Percentiles rank a stretch among this genome's conserved stretches.
These are phyloP conservation scores for Allodekkera sacchari DNA, from an alignment of 805 yeast genomes.

Conservation along the genomic window DNA sequence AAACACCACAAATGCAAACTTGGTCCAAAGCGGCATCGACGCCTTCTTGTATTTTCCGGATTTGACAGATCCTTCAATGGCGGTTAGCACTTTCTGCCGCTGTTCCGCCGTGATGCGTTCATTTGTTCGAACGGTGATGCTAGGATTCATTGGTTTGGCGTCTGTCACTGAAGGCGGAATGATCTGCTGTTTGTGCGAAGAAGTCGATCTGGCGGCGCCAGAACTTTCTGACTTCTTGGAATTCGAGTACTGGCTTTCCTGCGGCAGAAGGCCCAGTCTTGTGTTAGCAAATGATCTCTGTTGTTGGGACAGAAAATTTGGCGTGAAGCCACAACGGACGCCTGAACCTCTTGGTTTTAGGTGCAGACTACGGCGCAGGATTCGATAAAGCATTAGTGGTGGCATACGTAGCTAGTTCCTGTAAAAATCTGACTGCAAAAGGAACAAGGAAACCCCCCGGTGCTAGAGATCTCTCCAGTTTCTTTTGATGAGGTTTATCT, in stretches of 20 bases:
- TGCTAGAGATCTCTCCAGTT: too few relatives aligned
- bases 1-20: conserved; percentile 12
- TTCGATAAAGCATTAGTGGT: too few relatives aligned
- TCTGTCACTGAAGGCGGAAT: conserved; percentile 14
- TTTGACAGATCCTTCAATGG: conserved; percentile 11
- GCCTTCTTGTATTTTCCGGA: conserved; percentile 8
- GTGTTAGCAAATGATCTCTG: too few relatives aligned
- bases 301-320: too few relatives aligned
- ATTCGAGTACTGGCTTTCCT: neutral
- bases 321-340: too few relatives aligned
- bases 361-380: too few relatives aligned
- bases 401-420: too few relatives aligned
- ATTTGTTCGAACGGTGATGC: conserved; percentile 5
- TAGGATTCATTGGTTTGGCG: conserved; percentile 9
- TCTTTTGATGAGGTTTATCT: too few relatives aligned
- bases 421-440: too few relatives aligned
- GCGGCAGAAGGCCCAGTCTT: neutral
- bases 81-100: conserved; percentile 5
- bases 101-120: conserved; percentile 2
- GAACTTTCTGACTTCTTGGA: conserved; percentile 6
- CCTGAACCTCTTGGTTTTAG: too few relatives aligned
- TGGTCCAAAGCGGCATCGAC: conserved; percentile 11
- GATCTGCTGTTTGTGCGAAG: conserved; percentile 4
- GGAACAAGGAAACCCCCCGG: too few relatives aligned
- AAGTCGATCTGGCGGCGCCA: conserved; percentile 10